Conservation (phyloP, 73 alveolate genomes). For the Symbiodinium natans region DNA sequence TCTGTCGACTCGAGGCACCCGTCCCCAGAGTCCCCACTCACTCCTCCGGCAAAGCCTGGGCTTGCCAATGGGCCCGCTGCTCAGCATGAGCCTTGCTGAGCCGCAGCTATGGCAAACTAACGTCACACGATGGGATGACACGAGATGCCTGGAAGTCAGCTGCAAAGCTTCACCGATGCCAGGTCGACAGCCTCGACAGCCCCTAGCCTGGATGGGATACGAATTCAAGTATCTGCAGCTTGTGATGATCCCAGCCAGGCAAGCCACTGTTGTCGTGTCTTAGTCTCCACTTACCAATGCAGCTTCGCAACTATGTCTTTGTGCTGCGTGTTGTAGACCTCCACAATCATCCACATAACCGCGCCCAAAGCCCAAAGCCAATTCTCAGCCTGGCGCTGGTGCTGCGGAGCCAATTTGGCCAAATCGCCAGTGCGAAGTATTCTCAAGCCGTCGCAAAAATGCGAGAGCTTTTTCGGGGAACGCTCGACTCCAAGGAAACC, state of each 20-base stretch:
- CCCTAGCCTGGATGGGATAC: constrained; percentile 86
- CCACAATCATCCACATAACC: too few species aligned
- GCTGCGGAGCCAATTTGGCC: constrained; percentile 22
- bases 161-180: not conserved
- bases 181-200: constrained; percentile 86
- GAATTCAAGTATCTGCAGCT: constrained; percentile 32
- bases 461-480: not conserved
- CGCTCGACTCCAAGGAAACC: not conserved
- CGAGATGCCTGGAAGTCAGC: too few species aligned
- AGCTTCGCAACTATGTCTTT: not conserved
- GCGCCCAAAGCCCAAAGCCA: too few species aligned
- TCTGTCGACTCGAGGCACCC: too few species aligned
- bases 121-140: too few species aligned
- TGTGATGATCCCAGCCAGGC: constrained; percentile 66
- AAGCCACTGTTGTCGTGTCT: too few species aligned
- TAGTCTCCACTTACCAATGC: too few species aligned
- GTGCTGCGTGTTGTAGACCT: constrained; percentile 17
- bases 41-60: constrained; percentile 47
- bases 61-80: constrained; percentile 42
- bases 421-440: not conserved
- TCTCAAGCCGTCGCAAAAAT: not conserved
- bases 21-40: constrained; percentile 84
- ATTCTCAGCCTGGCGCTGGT: too few species aligned
- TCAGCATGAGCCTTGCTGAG: not conserved
- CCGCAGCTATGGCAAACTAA: too few species aligned